Evolutionary conservation across 139 green algal species (phyloP), one percentile per base, ranked within the genome.

Genomic region (Micromonas commoda): DNA sequence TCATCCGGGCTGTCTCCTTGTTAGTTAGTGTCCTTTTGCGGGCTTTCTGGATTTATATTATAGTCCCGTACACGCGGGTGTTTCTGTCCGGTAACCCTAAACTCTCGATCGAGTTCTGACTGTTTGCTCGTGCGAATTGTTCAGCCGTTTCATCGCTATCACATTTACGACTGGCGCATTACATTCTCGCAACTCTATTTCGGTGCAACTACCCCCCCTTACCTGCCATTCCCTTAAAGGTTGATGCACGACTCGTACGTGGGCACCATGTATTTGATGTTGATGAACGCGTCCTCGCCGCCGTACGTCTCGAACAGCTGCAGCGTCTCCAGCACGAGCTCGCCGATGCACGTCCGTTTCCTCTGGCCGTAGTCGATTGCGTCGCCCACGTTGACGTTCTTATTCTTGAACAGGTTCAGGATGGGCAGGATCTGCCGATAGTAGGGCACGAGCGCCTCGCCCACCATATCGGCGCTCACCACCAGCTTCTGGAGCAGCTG

Each of bases 221-320:
- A n/a, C n/a, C n/a, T n/a, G n/a, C n/a, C n/a, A n/a, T n/a, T n/a
- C n/a, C n/a, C 45, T 57, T 16, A 57, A 9, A 57, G 45, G 45
- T 57, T 57, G n/a, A 93, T 81, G 33, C 77, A 89, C 2, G 72
- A 86, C 84, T 93, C 89, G 75, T 93, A 92, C 0, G 89, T 91
- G 0, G 88, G 86, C 5, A 93, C 84, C 83, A 94, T 91, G 86
- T 94, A 94, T 83, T 95, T 95, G 85, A 96, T 96, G 87, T 94
- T 94, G 77, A 92, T 93, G 85, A 94, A 95, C 9, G 92, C 92
- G 76, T 95, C 91, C 45, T 92, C 86, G 1, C 92, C 92, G 28
- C 92, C 92, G 29, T 82, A 82, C 33, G 84, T 80, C 80, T 96
- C 92, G 77, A 96, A 93, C 35, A 91, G 75, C 32, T 87, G 82